Base-by-base conservation (phyloP, 768 basidiomycete species). In the Zangia roseola region DNA sequence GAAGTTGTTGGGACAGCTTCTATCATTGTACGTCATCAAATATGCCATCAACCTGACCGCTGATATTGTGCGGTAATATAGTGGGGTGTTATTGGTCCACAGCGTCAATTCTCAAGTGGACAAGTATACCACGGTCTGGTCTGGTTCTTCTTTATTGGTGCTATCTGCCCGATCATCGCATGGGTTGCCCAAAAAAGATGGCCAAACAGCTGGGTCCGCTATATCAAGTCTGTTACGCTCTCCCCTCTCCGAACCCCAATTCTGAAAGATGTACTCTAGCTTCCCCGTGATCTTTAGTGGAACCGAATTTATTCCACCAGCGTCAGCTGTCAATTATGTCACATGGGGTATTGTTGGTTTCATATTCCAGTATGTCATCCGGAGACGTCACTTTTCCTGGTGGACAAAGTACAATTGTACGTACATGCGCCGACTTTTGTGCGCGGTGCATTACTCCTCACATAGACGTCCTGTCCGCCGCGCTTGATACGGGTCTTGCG, bases 41-140 rank as follows among this genome's bases (percentile, higher is more conserved):
- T 17, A 17, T 5, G 20, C 30, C n/a, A 25, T 5, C 26, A 24
- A n/a, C 19, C 16, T 6, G 28, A 40, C 19, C 4, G 21, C 41
- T 52, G 17, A 56, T 20, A 13, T 28, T 31, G 9, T 8, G 5
- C 9, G 8, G 0, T 24, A 4, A 34, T 33, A 17, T 28, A 63
- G 62, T 89, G 83, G 83, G 86, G 91, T 59, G 86, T 89, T 45
- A 88, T 92, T 49, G 89, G 90, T 9, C 91, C 90, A 24, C 74
- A 73, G n/a, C 75, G 83, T 10, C 83, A 83, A 59, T 91, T 87
- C 75, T 86, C 81, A 4, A 53, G 69, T 19, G 88, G 88, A 17
- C 80, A 83, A 60, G 69, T 84, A 23, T 86, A 85, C 68, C 74
- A 82, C 54, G 68, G 63, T 50, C 73, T 91, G 26, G 61, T 81